These are phyloP conservation scores for Ambrosiella xylebori DNA, from an alignment of 2,329 filamentous ascomycete species.

Conservation along the genomic window DNA sequence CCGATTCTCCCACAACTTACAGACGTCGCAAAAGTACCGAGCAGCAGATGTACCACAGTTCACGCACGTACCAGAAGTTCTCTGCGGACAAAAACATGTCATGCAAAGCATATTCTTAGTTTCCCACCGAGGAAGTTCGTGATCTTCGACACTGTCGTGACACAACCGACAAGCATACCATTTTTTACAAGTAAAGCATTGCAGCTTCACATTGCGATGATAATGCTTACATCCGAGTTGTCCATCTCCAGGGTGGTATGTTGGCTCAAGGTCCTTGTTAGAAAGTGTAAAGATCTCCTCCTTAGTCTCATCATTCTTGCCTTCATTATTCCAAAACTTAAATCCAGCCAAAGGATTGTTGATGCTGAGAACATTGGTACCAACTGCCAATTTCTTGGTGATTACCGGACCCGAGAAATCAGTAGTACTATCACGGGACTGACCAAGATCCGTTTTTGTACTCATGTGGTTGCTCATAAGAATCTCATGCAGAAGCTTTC, in stretches of 20 bases:
- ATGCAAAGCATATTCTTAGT: conserved; percentile 97
- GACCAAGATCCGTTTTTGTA: neutral
- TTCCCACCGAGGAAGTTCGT: conserved; percentile 60
- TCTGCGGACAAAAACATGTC: conserved; percentile 75
- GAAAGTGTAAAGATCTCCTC: conserved; percentile 32
- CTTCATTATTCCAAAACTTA: conserved; percentile 39
- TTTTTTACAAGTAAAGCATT: conserved; percentile 73
- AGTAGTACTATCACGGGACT: neutral
- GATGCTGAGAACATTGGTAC: conserved; percentile 14
- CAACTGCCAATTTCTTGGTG: conserved; percentile 15
- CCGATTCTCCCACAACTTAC: conserved; percentile 95
- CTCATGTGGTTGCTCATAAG: conserved; percentile 49
- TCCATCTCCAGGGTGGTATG: conserved; percentile 28
- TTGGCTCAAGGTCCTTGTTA: conserved; percentile 47
- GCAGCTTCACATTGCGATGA: conserved; percentile 85
- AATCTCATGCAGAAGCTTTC: conserved; percentile 50
- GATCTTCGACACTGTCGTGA: conserved; percentile 69
- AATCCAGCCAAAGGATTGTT: conserved; percentile 31
- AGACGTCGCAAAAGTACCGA: conserved; percentile 83
- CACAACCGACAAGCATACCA: conserved; percentile 96
- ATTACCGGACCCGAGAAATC: conserved; percentile 12
- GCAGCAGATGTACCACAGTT: conserved; percentile 63
- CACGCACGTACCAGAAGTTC: conserved; percentile 59
- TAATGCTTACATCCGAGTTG: conserved; percentile 76
- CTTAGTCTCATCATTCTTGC: conserved; percentile 15